A percentile compares a stretch with the other conserved stretches of the same genome.
phyloP scores from a whole-genome alignment of 805 yeast genomes.

The Grigorovia yakushimaensis region DNA sequence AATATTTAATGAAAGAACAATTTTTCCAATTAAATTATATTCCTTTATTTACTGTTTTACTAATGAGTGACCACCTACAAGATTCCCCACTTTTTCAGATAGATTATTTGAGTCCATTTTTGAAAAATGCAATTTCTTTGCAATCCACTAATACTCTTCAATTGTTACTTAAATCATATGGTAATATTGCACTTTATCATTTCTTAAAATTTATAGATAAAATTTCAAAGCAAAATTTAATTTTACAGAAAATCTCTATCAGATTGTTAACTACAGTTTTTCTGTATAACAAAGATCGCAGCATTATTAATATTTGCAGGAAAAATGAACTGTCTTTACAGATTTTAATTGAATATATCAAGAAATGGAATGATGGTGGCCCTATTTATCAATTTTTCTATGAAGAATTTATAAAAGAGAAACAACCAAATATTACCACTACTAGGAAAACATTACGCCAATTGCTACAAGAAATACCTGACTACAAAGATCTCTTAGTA shows the following conservation, averaged over 20 bases:
- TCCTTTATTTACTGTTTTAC: slow-evolving; percentile 13
- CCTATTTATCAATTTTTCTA: slow-evolving; percentile 17
- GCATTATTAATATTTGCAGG: slow-evolving; percentile 7
- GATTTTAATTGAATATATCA: slow-evolving; percentile 17
- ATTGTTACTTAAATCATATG: slow-evolving; percentile 29
- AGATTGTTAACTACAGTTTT: slow-evolving; percentile 25
- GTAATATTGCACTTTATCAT: slow-evolving; percentile 29
- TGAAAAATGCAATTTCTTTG: slow-evolving; percentile 3
- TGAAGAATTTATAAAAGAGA: slow-evolving; percentile 9
- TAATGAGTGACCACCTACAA: neutral
- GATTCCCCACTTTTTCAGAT: neutral
- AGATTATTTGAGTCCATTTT: neutral
- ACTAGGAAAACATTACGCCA: slow-evolving; percentile 6
- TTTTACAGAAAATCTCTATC: slow-evolving; percentile 26
- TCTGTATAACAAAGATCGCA: slow-evolving; percentile 16
- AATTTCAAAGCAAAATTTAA: slow-evolving; percentile 28
- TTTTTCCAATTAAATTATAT: slow-evolving; percentile 18
- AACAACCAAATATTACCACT: slow-evolving; percentile 13
- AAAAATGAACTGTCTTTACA: slow-evolving; percentile 20
- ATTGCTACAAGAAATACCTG: slow-evolving; percentile 13
- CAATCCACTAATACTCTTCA: slow-evolving; percentile 25
- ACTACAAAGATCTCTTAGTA: neutral
- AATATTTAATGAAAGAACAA: slow-evolving; percentile 15
- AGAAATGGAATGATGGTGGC: slow-evolving; percentile 31
- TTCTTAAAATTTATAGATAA: slow-evolving; percentile 28